Conservation (phyloP, 768 basidiomycete genomes). For the Podaxis pistillaris region DNA sequence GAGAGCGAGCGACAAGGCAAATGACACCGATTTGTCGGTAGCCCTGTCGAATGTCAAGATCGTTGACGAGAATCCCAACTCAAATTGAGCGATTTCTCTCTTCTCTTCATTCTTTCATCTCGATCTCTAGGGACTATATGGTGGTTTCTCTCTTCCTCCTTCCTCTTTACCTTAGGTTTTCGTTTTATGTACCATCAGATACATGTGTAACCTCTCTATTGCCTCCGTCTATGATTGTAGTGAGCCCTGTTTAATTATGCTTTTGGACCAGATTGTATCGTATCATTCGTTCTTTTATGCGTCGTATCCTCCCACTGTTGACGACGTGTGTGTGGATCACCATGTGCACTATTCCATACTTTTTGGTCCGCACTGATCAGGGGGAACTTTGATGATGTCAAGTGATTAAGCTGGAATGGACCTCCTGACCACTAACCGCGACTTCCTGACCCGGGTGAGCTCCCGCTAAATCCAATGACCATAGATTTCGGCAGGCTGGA, state of each 20-base stretch:
- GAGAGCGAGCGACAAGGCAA: neutral
- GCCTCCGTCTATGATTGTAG: neutral
- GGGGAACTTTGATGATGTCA: neutral
- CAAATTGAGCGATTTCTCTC: neutral
- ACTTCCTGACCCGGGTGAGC: neutral
- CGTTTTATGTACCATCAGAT: conserved; percentile 5
- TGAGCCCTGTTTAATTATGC: conserved; percentile 1
- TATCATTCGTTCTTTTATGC: neutral
- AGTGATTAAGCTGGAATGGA: neutral
- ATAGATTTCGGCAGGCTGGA: neutral
- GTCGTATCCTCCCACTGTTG: neutral
- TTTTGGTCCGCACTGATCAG: neutral
- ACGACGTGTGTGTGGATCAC: neutral
- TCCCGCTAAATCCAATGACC: neutral
- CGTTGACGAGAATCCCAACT: neutral
- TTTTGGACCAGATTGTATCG: conserved; percentile 5
- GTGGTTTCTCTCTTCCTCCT: neutral
- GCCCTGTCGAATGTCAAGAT: conserved; percentile 5
- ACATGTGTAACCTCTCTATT: neutral
- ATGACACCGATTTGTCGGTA: conserved; percentile 1
- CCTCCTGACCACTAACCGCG: neutral
- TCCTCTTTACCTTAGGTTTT: neutral
- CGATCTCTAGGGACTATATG: neutral
- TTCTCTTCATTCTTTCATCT: neutral
- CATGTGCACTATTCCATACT: conserved; percentile 4